phyloP scores from a whole-genome alignment of 148 eudicot species.

The Drosera capensis region DNA sequence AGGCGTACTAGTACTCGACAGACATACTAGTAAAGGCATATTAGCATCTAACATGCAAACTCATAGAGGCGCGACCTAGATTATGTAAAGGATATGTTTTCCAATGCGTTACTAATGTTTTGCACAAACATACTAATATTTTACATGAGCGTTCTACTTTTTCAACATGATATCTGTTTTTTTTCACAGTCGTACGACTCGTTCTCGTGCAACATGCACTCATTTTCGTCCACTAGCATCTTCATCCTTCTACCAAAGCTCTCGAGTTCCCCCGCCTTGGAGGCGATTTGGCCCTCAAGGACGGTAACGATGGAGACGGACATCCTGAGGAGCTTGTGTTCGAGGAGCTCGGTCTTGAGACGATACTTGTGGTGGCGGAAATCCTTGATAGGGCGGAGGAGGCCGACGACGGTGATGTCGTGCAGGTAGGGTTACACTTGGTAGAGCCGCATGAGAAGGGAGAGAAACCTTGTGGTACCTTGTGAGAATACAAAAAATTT shows the following conservation, averaged over 20 bases:
- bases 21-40: no score
- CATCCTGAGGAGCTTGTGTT: constrained; percentile 57
- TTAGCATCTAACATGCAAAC: no score
- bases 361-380: constrained; percentile 52
- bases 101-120: no score
- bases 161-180: no score
- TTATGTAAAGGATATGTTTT: no score
- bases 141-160: no score
- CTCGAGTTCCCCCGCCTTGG: constrained; percentile 21
- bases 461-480: no score
- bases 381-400: constrained; percentile 50
- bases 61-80: no score
- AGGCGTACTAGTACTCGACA: no score
- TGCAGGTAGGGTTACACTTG: constrained; percentile 89
- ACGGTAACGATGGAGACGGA: constrained; percentile 54
- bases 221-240: constrained; percentile 40
- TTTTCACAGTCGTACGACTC: constrained; percentile 34
- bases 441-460: constrained; percentile 76
- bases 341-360: constrained; percentile 44
- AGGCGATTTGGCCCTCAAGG: constrained; percentile 43
- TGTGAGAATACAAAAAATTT: no score
- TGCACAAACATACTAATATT: no score
- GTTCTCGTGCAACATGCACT: constrained; percentile 27
- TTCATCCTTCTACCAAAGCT: constrained; percentile 11
- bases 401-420: constrained; percentile 51